Conservation (phyloP, 2,329 filamentous ascomycete genomes). For the Cladosporium halotolerans region DNA sequence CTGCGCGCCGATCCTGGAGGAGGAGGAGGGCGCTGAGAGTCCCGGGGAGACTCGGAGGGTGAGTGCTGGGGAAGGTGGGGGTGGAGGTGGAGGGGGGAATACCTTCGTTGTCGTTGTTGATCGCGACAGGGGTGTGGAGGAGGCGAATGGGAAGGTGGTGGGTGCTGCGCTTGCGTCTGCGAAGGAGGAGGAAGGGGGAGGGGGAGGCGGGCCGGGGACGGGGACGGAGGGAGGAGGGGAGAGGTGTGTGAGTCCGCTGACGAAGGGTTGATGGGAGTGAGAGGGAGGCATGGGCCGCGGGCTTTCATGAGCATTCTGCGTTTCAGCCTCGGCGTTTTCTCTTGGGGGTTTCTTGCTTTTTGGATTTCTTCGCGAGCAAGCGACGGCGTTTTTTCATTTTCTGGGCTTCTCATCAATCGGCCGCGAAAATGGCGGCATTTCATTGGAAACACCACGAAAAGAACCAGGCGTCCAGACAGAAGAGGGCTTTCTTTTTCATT, state of each 20-base stretch:
- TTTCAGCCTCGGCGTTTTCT: too few species aligned
- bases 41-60: background rate
- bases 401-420: too few species aligned
- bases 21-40: constrained; percentile 36
- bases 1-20: constrained; percentile 74
- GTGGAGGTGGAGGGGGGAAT: background rate
- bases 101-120: background rate
- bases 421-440: too few species aligned
- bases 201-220: background rate
- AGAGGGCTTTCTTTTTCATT: too few species aligned
- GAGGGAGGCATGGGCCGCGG: too few species aligned
- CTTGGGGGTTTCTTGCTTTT: too few species aligned
- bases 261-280: background rate
- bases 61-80: background rate
- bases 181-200: background rate
- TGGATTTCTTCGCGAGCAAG: too few species aligned
- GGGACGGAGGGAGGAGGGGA: background rate
- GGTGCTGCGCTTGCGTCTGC: background rate
- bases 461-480: too few species aligned
- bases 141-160: constrained; percentile 4
- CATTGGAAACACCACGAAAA: too few species aligned
- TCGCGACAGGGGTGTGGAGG: background rate
- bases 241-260: constrained; percentile 2
- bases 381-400: too few species aligned
- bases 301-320: too few species aligned